phyloP scores from a whole-genome alignment of 2,329 filamentous ascomycete genomes.

The Sporothrix variecibatus region DNA sequence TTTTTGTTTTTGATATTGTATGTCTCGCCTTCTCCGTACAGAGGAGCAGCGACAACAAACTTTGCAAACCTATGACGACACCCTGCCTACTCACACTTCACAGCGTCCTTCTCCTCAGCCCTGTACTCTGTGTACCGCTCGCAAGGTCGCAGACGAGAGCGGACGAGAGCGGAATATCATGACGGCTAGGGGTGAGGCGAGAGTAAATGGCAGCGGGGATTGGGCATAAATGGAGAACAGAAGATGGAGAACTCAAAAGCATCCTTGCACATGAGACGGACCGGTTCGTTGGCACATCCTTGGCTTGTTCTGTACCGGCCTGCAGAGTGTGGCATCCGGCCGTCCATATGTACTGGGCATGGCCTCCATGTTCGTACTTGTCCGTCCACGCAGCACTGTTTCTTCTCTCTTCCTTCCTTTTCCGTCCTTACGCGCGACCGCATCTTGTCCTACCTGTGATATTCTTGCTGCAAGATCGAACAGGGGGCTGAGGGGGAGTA shows the following conservation, averaged over 20 bases:
- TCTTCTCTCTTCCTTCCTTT: neutral
- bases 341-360: neutral
- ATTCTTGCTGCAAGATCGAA: slow-evolving; percentile 7
- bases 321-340: neutral
- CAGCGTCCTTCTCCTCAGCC: neutral
- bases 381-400: neutral
- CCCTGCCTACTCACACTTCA: neutral
- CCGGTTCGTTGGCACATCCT: neutral
- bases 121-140: neutral
- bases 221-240: neutral
- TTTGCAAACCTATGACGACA: neutral
- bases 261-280: neutral
- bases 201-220: neutral
- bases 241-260: neutral
- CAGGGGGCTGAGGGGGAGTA: neutral
- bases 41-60: no score
- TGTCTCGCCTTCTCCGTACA: neutral
- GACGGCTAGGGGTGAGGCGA: no score
- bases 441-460: slow-evolving; percentile 1
- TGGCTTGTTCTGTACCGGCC: neutral
- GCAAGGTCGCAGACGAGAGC: neutral
- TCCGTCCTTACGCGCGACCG: neutral
- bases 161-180: neutral
- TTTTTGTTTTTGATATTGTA: neutral
- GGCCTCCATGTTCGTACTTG: neutral